Base-by-base conservation (phyloP, 768 basidiomycete genomes). In the Astraeus odoratus region DNA sequence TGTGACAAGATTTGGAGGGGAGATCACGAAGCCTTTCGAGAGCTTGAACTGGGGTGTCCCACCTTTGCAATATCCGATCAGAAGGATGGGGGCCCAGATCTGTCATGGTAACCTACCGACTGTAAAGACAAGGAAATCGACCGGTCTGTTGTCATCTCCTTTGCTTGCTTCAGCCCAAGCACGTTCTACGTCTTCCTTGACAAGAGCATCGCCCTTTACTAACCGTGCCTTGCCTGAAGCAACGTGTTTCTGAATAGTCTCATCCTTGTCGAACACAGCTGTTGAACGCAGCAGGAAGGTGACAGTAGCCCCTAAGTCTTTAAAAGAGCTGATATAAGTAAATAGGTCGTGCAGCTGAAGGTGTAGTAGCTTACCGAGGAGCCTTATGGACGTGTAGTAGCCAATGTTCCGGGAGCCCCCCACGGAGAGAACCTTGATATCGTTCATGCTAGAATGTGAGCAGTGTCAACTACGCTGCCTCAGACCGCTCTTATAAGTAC, bases 241-340 rank as follows among this genome's bases (percentile, higher is more conserved):
- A 39, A 85, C 53, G 55, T 75, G 73, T 8, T 50, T 47, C 51
- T 83, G 75, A n/a, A 86, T 73, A 2, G 50, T 52, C 19, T 66
- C 63, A 51, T 86, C 76, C 6, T 61, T 50, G 35, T 82, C 78
- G 50, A 86, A 84, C 4, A 69, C 67, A 8, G 63, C 49, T 0
- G 72, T 63, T 15, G 65, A 69, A 24, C 84, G 76, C 27, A 86
- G 68, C 10, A 85, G 68, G 52, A 81, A 84, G 0, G 81, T 81
- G 0, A 85, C 77, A 2, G 70, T 77, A 3, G 75, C 68, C 30
- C 83, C 82, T 41, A 69, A 60, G 5, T 67, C 83, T 85, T 52
- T 23, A 39, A 37, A n/a, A 24, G 27, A 22, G 26, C 40, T 16
- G 45, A 39, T 42, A 24, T 15, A 35, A 48, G 27, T 6, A 12